These are phyloP conservation scores for Ganoderma leucocontextum DNA, from an alignment of 1,284 basidiomycete species.

Conservation along the genomic window DNA sequence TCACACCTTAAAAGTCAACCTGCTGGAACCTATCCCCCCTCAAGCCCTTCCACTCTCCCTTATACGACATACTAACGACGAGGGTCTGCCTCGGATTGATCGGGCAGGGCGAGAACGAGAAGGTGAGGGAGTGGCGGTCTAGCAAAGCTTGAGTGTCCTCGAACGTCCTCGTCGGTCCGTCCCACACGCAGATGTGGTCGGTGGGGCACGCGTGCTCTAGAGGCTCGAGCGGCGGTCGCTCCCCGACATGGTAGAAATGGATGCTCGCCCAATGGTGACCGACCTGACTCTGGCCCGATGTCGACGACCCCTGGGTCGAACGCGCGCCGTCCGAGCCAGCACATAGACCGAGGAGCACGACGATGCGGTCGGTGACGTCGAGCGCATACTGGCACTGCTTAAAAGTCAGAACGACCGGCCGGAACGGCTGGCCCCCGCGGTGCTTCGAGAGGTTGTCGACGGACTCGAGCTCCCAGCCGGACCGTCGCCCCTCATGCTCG, in stretches of 20 bases:
- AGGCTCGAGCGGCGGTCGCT: background rate
- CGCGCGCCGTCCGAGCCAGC: background rate
- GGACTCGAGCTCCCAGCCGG: background rate
- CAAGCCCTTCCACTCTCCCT: background rate
- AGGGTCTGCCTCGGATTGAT: background rate
- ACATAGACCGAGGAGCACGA: background rate
- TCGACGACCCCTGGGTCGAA: background rate
- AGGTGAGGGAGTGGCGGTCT: background rate
- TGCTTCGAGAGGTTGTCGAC: background rate
- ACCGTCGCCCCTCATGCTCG: background rate
- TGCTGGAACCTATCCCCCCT: background rate
- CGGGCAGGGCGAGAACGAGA: background rate
- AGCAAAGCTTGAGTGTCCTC: background rate
- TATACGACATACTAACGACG: background rate
- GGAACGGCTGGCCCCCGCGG: background rate
- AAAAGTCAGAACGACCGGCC: background rate
- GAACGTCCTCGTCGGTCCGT: background rate
- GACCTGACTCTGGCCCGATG: background rate
- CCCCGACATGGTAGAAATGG: background rate
- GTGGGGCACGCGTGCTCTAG: background rate
- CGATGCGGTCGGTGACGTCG: slow-evolving; percentile 4
- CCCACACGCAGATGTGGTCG: slow-evolving; percentile 1
- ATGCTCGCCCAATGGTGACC: background rate
- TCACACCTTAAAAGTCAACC: background rate
- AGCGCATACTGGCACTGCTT: background rate